phyloP scores from a whole-genome alignment of 2,329 filamentous ascomycete genomes.

The Emergomyces orientalis region DNA sequence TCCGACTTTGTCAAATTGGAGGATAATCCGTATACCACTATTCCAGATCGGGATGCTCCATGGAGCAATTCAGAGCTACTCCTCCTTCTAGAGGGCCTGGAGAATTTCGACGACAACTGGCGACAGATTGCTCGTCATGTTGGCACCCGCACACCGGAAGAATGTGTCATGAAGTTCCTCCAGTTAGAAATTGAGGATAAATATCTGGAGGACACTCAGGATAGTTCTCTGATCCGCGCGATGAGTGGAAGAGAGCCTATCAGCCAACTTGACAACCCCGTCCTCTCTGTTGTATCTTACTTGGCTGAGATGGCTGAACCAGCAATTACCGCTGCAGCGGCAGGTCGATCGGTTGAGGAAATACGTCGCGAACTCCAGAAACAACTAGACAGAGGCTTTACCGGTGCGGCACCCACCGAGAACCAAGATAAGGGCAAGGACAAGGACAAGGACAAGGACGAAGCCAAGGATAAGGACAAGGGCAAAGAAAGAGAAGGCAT shows the following conservation, averaged over 20 bases:
- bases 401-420: slow-evolving; percentile 44
- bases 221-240: slow-evolving; percentile 56
- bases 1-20: slow-evolving; percentile 83
- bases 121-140: slow-evolving; percentile 86
- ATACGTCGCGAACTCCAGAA: slow-evolving; percentile 71
- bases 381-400: slow-evolving; percentile 58
- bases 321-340: slow-evolving; percentile 78
- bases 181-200: slow-evolving; percentile 97
- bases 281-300: slow-evolving; percentile 93
- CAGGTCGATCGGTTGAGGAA: slow-evolving; percentile 76
- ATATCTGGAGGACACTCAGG: slow-evolving; percentile 72
- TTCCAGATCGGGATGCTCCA: slow-evolving; percentile 73
- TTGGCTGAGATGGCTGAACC: slow-evolving; percentile 85
- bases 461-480: slow-evolving; percentile 41
- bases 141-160: slow-evolving; percentile 80
- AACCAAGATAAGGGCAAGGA: slow-evolving; percentile 47
- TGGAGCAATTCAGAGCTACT: slow-evolving; percentile 89
- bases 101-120: slow-evolving; percentile 95
- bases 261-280: slow-evolving; percentile 86
- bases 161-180: slow-evolving; percentile 93
- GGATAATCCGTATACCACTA: slow-evolving; percentile 69
- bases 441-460: slow-evolving; percentile 43
- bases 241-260: slow-evolving; percentile 78
- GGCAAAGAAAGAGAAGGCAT: slow-evolving; percentile 39
- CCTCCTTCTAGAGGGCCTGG: slow-evolving; percentile 80